Evolutionary conservation across 805 yeast species (phyloP).

Genomic region (Scheffersomyces lignosus): DNA sequence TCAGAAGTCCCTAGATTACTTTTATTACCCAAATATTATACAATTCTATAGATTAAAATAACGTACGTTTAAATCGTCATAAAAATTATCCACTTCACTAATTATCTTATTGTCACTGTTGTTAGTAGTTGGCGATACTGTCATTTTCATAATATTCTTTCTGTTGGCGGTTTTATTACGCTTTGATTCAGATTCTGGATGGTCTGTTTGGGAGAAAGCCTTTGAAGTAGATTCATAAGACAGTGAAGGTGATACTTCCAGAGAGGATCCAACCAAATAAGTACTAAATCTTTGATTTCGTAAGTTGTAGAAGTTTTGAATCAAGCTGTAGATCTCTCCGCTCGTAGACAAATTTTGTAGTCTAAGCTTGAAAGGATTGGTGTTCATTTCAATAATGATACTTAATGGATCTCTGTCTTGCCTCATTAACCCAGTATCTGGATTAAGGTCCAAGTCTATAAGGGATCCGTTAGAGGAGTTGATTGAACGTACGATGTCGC

Average conservation of each 20-base stretch:
- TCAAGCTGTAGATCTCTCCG: background rate
- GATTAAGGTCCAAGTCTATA: background rate
- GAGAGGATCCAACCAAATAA: background rate
- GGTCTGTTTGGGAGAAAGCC: background rate
- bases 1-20: background rate
- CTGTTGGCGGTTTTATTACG: background rate
- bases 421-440: background rate
- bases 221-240: background rate
- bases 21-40: too few species aligned
- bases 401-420: background rate
- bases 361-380: background rate
- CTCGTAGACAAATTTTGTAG: background rate
- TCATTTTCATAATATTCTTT: background rate
- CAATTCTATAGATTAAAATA: background rate
- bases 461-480: background rate
- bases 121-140: background rate
- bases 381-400: background rate
- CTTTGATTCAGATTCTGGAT: background rate
- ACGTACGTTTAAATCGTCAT: conserved; percentile 6
- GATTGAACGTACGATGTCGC: background rate
- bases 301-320: conserved; percentile 1
- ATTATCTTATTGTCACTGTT: background rate
- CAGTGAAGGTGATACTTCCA: background rate
- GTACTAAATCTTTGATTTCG: background rate
- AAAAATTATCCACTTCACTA: conserved; percentile 2